Percentiles rank a stretch among this genome's conserved stretches.
These are phyloP conservation scores for Kodamaea hsintzibuensis DNA, from an alignment of 805 yeast species.

Conservation along the genomic window DNA sequence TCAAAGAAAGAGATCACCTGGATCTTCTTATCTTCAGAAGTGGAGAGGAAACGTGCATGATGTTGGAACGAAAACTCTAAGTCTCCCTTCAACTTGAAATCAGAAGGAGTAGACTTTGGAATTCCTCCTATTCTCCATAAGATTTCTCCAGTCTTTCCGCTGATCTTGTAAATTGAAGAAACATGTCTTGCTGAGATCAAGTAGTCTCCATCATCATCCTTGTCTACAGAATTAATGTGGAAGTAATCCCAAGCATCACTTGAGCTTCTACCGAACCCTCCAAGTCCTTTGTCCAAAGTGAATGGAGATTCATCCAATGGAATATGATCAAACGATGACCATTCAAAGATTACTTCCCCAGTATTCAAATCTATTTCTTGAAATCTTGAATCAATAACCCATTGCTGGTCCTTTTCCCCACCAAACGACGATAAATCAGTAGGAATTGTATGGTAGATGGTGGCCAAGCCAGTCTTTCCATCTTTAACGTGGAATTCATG, in stretches of 20 bases:
- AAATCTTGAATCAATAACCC: slow-evolving; percentile 36
- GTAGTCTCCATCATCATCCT: slow-evolving; percentile 34
- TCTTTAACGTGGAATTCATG: slow-evolving; percentile 38
- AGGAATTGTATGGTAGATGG: slow-evolving; percentile 34
- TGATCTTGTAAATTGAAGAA: slow-evolving; percentile 33
- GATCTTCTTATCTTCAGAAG: slow-evolving; percentile 19
- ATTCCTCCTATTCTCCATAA: slow-evolving; percentile 36
- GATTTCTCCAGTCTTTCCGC: slow-evolving; percentile 36
- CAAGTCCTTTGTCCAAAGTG: slow-evolving; percentile 29
- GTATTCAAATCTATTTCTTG: slow-evolving; percentile 38
- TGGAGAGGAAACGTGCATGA: slow-evolving; percentile 31
- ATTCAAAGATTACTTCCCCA: slow-evolving; percentile 36
- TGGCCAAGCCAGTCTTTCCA: slow-evolving; percentile 30
- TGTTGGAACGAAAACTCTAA: slow-evolving; percentile 38
- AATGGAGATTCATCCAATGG: slow-evolving; percentile 33
- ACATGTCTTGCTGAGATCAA: slow-evolving; percentile 36
- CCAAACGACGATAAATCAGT: slow-evolving; percentile 29
- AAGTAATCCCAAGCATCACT: slow-evolving; percentile 41
- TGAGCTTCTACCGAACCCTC: slow-evolving; percentile 34
- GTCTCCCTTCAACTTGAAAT: slow-evolving; percentile 20
- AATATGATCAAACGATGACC: slow-evolving; percentile 35
- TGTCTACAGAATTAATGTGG: slow-evolving; percentile 42
- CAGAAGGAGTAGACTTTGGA: slow-evolving; percentile 18
- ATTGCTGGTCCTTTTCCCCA: slow-evolving; percentile 25
- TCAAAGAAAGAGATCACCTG: slow-evolving; percentile 37